Percentiles rank a stretch among this genome's conserved stretches.
phyloP scores from a whole-genome alignment of 176 grass and related monocot species.

The Hsuehochloa calcarea region DNA sequence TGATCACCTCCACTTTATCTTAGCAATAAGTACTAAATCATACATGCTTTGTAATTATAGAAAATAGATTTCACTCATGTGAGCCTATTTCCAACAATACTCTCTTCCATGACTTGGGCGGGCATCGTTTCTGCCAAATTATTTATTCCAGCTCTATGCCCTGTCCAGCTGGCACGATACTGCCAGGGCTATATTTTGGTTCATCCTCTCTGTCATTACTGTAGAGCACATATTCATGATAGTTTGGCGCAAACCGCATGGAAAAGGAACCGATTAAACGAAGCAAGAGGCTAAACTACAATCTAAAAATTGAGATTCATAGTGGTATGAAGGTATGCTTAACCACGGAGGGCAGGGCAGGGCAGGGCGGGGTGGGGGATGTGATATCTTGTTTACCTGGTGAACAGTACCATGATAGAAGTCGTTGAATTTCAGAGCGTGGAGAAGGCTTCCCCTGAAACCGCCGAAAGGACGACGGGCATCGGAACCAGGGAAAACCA shows the following conservation, averaged over 20 bases:
- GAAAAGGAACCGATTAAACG: neutral
- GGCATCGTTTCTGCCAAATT: slow-evolving; percentile 49
- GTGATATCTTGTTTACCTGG: slow-evolving; percentile 55
- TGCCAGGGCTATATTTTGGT: slow-evolving; percentile 68
- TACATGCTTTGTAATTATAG: too few species aligned
- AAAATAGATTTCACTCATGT: too few species aligned
- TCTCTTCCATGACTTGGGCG: slow-evolving; percentile 44
- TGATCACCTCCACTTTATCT: too few species aligned
- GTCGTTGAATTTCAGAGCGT: slow-evolving; percentile 75
- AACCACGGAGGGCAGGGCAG: neutral
- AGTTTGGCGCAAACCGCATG: slow-evolving; percentile 79
- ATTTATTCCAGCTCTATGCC: slow-evolving; percentile 54
- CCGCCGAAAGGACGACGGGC: slow-evolving; percentile 50
- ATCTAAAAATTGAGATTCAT: neutral
- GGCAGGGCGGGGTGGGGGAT: too few species aligned
- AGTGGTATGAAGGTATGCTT: neutral
- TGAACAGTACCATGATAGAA: slow-evolving; percentile 98
- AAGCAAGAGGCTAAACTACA: neutral
- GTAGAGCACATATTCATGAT: slow-evolving; percentile 93
- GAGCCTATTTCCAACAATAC: too few species aligned
- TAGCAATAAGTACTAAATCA: too few species aligned
- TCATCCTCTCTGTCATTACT: slow-evolving; percentile 57
- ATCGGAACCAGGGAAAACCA: slow-evolving; percentile 46
- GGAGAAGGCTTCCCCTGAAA: slow-evolving; percentile 69
- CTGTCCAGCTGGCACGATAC: slow-evolving; percentile 55